Conservation (phyloP, 768 basidiomycete species). For the Amylocystis lapponica region DNA sequence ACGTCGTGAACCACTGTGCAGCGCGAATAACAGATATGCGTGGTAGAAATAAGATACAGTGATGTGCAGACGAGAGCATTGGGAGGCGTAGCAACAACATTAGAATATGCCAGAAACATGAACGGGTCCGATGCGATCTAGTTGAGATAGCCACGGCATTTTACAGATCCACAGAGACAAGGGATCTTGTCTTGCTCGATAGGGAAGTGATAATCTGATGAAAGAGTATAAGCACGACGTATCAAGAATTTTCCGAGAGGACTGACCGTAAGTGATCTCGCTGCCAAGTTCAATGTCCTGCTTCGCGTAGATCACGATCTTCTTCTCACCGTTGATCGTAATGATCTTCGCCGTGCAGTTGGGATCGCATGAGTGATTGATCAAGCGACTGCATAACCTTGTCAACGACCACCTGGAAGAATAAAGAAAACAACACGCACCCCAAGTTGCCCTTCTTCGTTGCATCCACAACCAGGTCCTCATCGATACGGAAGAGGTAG, state of each 20-base stretch:
- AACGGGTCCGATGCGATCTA: constrained; percentile 38
- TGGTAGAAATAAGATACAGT: constrained; percentile 25
- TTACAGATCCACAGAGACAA: constrained; percentile 83
- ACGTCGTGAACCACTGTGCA: constrained; percentile 9
- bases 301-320: constrained; percentile 99
- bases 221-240: background rate
- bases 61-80: constrained; percentile 10
- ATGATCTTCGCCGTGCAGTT: constrained; percentile 90
- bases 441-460: constrained; percentile 99
- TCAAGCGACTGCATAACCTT: constrained; percentile 64
- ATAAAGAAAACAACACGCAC: constrained; percentile 42
- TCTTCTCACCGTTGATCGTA: constrained; percentile 87
- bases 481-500: constrained; percentile 97
- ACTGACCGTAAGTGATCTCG: constrained; percentile 93
- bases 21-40: constrained; percentile 17
- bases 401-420: background rate
- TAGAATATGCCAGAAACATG: constrained; percentile 21
- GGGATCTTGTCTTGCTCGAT: constrained; percentile 98
- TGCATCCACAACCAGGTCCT: constrained; percentile 96
- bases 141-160: constrained; percentile 95
- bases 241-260: background rate
- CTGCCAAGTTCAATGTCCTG: constrained; percentile 93
- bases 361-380: constrained; percentile 98
- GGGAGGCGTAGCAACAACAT: constrained; percentile 11
- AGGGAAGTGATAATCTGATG: constrained; percentile 94